phyloP scores from a whole-genome alignment of 2,329 filamentous ascomycete genomes.

The Scleromitrula shiraiana region DNA sequence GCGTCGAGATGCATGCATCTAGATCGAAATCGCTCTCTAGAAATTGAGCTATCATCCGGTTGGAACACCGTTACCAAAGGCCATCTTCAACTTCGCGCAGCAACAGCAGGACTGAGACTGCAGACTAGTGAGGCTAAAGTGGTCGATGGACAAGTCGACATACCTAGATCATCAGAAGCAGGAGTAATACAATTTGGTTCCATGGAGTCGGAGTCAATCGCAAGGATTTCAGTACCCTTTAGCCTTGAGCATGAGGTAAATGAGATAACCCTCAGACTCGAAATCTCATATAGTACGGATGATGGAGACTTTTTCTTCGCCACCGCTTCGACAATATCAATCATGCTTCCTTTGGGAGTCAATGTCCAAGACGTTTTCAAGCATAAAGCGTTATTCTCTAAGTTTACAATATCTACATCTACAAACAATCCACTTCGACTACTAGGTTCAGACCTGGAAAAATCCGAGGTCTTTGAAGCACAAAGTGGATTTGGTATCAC shows the following conservation, averaged over 20 bases:
- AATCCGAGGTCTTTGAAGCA: slow-evolving; percentile 61
- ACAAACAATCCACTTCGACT: slow-evolving; percentile 67
- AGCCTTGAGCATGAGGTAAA: slow-evolving; percentile 70
- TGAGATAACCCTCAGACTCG: slow-evolving; percentile 66
- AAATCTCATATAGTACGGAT: slow-evolving; percentile 64
- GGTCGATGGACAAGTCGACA: slow-evolving; percentile 34
- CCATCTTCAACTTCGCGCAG: slow-evolving; percentile 54
- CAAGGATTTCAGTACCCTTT: slow-evolving; percentile 68
- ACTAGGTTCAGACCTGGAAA: slow-evolving; percentile 59
- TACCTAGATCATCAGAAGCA: slow-evolving; percentile 43
- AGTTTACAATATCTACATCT: slow-evolving; percentile 83
- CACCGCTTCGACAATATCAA: slow-evolving; percentile 54
- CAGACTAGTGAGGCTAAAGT: slow-evolving; percentile 52
- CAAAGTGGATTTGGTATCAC: slow-evolving; percentile 47
- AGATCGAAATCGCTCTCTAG: slow-evolving; percentile 68
- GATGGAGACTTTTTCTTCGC: slow-evolving; percentile 58
- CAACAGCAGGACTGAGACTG: slow-evolving; percentile 57
- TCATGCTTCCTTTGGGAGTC: slow-evolving; percentile 78
- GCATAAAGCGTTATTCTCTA: slow-evolving; percentile 69
- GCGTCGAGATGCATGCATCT: slow-evolving; percentile 68
- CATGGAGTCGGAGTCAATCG: slow-evolving; percentile 37
- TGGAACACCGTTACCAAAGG: slow-evolving; percentile 60
- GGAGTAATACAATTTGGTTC: slow-evolving; percentile 44
- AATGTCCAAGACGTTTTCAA: slow-evolving; percentile 98
- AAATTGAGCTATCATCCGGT: slow-evolving; percentile 64